phyloP scores from a whole-genome alignment of 1,139 yeast genomes.

The Yamadazyma friedrichii region DNA sequence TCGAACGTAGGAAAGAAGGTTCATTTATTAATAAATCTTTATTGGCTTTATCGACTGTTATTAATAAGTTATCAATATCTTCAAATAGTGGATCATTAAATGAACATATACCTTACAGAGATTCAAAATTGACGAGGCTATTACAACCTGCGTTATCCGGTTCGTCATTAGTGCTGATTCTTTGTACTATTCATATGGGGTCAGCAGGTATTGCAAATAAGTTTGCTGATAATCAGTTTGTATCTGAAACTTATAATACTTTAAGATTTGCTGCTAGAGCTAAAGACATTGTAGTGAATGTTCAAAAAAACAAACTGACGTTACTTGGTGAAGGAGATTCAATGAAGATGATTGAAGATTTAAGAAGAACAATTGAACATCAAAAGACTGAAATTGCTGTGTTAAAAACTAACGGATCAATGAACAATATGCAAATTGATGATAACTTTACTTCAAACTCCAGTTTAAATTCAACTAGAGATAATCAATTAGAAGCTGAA shows the following conservation, averaged over 20 bases:
- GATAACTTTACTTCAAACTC: constrained; percentile 1
- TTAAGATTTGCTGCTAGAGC: constrained; percentile 92
- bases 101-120: constrained; percentile 85
- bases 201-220: constrained; percentile 17
- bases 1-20: constrained; percentile 88
- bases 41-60: constrained; percentile 85
- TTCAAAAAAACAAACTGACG: constrained; percentile 50
- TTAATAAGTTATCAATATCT: constrained; percentile 63
- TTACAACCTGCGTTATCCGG: constrained; percentile 93
- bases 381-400: constrained; percentile 42
- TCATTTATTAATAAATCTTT: constrained; percentile 87
- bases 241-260: constrained; percentile 82
- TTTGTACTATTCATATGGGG: constrained; percentile 80
- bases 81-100: constrained; percentile 23
- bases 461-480: background rate
- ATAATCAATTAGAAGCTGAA: constrained; percentile 53
- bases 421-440: constrained; percentile 15
- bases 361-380: constrained; percentile 42
- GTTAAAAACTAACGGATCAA: constrained; percentile 19
- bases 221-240: constrained; percentile 38
- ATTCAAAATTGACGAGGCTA: constrained; percentile 83
- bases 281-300: constrained; percentile 73
- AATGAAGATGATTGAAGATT: constrained; percentile 44
- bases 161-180: constrained; percentile 75
- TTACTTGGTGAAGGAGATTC: constrained; percentile 38